Evolutionary conservation across 768 basidiomycete species (phyloP), one percentile per base, ranked within the genome.

Genomic region (Russula foetens): DNA sequence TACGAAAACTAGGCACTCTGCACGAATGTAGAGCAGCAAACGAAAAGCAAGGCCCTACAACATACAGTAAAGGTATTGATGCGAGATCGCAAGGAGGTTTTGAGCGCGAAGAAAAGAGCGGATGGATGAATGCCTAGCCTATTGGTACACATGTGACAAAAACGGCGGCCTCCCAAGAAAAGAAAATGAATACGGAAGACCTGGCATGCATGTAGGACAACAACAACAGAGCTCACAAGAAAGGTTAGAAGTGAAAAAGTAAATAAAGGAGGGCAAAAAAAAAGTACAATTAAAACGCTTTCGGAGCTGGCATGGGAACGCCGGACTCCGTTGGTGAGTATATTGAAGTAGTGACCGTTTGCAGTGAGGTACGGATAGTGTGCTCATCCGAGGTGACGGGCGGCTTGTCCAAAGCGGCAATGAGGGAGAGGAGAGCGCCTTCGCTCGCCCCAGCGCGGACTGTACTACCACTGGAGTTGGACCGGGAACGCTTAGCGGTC

Each of bases 361-460:
- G 48, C 21, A 59, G 29, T 15, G 63, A 64, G 14, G 21, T 19
- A 26, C 65, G 54, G 23, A 9, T 23, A 7, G 5, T 7, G 12
- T n/a, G 43, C 4, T 53, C 46, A 35, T 63, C 53, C 21, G 52
- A 11, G 11, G 15, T 2, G 17, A 6, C 17, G 19, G 35, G 48
- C 23, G 52, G 15, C 26, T 19, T 28, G 53, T 58, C 49, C 24
- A 66, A 47, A 38, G 63, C 65, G 9, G 65, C 65, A 48, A 66
- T 49, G 31, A 66, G 59, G 28, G 63, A 64, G 15, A 57, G 28
- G n/a, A 66, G 63, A 21, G 63, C 59, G 11, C 45, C 23, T 31
- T 46, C 44, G 56, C 26, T 53, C 26, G 46, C 55, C 38, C 35
- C 58, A 4, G 51, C 38, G 17, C 47, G 59, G 45, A 48, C 52